These are phyloP conservation scores for Crithidia bombi DNA, from an alignment of 208 protist genomes.

Conservation along the genomic window DNA sequence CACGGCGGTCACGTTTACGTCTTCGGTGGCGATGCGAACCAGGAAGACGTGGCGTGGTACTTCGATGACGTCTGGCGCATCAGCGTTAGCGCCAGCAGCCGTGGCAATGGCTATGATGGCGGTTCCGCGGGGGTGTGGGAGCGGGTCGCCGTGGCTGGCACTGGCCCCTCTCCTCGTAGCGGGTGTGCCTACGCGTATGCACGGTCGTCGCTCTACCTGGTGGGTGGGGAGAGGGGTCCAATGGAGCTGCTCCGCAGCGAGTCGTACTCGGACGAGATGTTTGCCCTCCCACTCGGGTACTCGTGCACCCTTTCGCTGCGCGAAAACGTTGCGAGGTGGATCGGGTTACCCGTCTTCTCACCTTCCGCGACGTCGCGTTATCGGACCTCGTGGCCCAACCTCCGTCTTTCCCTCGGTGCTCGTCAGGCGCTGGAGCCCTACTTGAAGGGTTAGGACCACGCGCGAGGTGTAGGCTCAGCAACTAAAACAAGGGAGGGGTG, in stretches of 20 bases:
- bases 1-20: slow-evolving; percentile 55
- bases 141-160: slow-evolving; percentile 24
- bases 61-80: slow-evolving; percentile 81
- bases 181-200: slow-evolving; percentile 54
- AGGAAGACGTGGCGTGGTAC: slow-evolving; percentile 43
- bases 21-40: slow-evolving; percentile 79
- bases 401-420: slow-evolving; percentile 11
- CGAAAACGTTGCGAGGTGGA: slow-evolving; percentile 58
- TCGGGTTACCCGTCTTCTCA: slow-evolving; percentile 1
- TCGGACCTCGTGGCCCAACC: neutral
- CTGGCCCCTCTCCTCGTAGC: slow-evolving; percentile 57
- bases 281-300: slow-evolving; percentile 58
- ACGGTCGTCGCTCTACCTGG: slow-evolving; percentile 63
- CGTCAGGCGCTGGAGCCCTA: slow-evolving; percentile 7
- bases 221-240: slow-evolving; percentile 64
- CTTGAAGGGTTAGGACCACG: neutral
- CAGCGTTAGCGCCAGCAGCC: slow-evolving; percentile 17
- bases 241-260: slow-evolving; percentile 18
- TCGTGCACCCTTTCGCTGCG: slow-evolving; percentile 46
- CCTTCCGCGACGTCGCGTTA: neutral
- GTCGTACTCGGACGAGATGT: slow-evolving; percentile 61
- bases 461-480: too few species aligned
- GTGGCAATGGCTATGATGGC: neutral
- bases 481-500: neutral
- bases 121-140: slow-evolving; percentile 19